Evolutionary conservation across 768 basidiomycete genomes (phyloP), one percentile per base, ranked within the genome.

Genomic region (Nidula microcarpa): DNA sequence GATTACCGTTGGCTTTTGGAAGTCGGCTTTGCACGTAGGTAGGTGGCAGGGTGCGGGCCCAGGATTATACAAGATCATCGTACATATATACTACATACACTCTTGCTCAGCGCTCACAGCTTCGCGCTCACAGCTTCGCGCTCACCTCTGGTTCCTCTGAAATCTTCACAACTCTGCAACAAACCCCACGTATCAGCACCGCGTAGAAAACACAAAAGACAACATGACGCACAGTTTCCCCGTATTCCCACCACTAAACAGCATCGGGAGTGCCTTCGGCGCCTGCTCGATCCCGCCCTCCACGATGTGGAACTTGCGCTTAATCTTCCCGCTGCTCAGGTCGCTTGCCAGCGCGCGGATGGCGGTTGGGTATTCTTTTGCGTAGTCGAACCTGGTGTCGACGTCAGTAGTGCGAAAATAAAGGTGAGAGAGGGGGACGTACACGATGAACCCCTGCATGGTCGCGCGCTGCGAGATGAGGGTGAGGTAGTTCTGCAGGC

Each of bases 381-480:
- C 74, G 65, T 94, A 94, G 69, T 98, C 93, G 55, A 91, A 77
- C 7, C 91, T 91, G 55, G 39, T 11, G 1, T n/a, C 49, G 18
- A 16, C 55, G 54, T 43, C 6, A 37, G 35, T 17, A 11, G 33
- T 23, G 49, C 46, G 14, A 32, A 18, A 9, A 37, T 33, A 53
- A 41, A 35, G 13, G 46, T 33, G 2, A 43, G 52, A 41, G 34
- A 32, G 10, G 37, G 34, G 10, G 30, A 65, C 83, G 47, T 62
- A 89, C 86, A 91, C 79, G 60, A 95, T 74, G 70, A 94, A 97
- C 6, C 95, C 95, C 62, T 89, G 75, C 1, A 98, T 82, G 39
- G 75, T 87, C 13, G 89, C 91, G 43, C 93, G 81, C 63, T 88
- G 86, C 0, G 79, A 62, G 57, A 97, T 94, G 51, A 97, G 71